These are phyloP conservation scores for Galerina sulciceps DNA, from an alignment of 768 basidiomycete species.

Conservation along the genomic window DNA sequence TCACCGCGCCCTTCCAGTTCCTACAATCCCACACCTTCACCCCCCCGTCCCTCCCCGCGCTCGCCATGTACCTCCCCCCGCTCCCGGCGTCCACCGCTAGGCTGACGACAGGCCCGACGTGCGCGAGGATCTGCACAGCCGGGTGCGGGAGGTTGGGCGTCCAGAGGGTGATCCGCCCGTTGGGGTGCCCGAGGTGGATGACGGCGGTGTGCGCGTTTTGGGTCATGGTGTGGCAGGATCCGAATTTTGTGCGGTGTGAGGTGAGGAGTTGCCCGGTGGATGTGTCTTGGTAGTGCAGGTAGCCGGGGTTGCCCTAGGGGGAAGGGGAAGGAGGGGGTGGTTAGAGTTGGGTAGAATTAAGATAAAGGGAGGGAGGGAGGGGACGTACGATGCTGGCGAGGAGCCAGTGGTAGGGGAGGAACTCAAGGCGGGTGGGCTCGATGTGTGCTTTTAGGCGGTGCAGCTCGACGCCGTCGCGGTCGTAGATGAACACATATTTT, in stretches of 20 bases:
- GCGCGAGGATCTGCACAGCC: constrained; percentile 89
- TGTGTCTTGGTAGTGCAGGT: constrained; percentile 95
- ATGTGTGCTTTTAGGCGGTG: constrained; percentile 84
- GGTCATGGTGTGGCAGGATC: constrained; percentile 81
- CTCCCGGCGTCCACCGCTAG: constrained; percentile 84
- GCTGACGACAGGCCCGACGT: constrained; percentile 83
- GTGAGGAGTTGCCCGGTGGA: constrained; percentile 88
- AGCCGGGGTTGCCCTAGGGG: constrained; percentile 81
- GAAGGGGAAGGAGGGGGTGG: constrained; percentile 2
- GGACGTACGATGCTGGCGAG: constrained; percentile 77
- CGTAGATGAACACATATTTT: constrained; percentile 96
- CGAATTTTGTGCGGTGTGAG: constrained; percentile 90
- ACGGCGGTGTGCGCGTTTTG: constrained; percentile 95
- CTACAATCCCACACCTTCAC: constrained; percentile 98
- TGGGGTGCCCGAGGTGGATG: constrained; percentile 92
- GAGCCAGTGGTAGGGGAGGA: constrained; percentile 95
- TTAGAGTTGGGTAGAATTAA: too few species aligned
- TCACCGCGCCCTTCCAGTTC: constrained; percentile 90
- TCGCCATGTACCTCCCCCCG: constrained; percentile 90
- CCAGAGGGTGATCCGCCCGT: constrained; percentile 96
- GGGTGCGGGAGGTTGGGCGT: constrained; percentile 93
- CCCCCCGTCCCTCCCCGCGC: constrained; percentile 82
- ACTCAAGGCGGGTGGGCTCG: constrained; percentile 89
- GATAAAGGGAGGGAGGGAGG: neutral
- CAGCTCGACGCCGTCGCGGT: constrained; percentile 90